Conservation (phyloP, 345 rosid species). For the Aurinia saxatilis region DNA sequence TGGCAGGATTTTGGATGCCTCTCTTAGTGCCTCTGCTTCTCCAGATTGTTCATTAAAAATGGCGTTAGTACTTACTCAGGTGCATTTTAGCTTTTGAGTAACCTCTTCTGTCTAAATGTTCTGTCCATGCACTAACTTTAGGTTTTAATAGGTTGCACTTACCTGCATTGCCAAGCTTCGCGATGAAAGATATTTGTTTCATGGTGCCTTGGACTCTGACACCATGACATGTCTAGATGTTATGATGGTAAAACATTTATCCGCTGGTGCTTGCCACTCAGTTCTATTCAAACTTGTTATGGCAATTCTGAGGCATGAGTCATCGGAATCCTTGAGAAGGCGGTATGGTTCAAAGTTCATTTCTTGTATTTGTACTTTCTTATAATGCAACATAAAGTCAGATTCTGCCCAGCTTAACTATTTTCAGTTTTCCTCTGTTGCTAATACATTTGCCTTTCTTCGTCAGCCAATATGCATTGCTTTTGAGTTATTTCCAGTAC, state of each 20-base stretch:
- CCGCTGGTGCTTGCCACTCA: constrained; percentile 89
- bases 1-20: constrained; percentile 93
- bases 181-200: constrained; percentile 73
- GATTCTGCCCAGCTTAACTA: neutral
- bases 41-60: constrained; percentile 90
- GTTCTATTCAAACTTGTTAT: constrained; percentile 74
- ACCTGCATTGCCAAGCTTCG: constrained; percentile 95
- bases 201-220: constrained; percentile 61
- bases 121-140: constrained; percentile 1
- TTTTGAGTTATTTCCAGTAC: constrained; percentile 90
- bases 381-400: constrained; percentile 4
- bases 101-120: neutral
- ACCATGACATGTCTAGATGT: constrained; percentile 76
- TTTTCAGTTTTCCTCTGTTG: neutral
- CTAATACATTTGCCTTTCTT: constrained; percentile 14
- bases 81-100: constrained; percentile 20
- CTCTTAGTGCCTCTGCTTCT: constrained; percentile 86
- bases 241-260: constrained; percentile 68
- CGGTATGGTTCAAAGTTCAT: constrained; percentile 44
- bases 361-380: neutral
- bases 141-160: constrained; percentile 71
- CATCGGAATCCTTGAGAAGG: constrained; percentile 95
- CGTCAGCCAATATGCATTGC: constrained; percentile 83
- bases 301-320: constrained; percentile 79
- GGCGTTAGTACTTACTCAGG: constrained; percentile 84